A percentile compares a stretch with the other conserved stretches of the same genome.
These are phyloP conservation scores for Elaeis guineensis DNA, from an alignment of 176 grass and related monocot genomes.

Conservation along the genomic window DNA sequence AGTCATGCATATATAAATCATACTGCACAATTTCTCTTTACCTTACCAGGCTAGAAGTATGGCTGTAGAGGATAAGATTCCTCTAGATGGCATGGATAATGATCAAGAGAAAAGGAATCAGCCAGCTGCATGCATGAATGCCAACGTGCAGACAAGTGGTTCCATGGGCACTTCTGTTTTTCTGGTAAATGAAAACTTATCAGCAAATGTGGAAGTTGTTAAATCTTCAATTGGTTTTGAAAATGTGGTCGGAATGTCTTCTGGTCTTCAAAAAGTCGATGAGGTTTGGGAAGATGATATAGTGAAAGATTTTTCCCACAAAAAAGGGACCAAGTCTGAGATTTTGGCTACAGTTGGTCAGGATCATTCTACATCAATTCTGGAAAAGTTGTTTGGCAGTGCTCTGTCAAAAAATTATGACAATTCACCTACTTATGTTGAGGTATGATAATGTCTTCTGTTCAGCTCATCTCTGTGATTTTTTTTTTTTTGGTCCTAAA, in stretches of 20 bases:
- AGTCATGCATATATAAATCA: no score
- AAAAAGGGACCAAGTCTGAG: slow-evolving; percentile 37
- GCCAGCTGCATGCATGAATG: slow-evolving; percentile 13
- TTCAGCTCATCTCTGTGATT: no score
- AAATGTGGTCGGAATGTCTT: slow-evolving; percentile 10
- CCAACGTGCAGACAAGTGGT: slow-evolving; percentile 24
- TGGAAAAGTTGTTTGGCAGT: slow-evolving; percentile 85
- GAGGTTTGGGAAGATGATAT: slow-evolving; percentile 40
- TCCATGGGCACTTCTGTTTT: slow-evolving; percentile 28
- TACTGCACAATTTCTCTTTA: slow-evolving; percentile 1
- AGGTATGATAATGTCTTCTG: slow-evolving; percentile 12
- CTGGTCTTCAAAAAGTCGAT: slow-evolving; percentile 35
- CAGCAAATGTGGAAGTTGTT: slow-evolving; percentile 10
- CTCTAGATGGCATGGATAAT: slow-evolving; percentile 7
- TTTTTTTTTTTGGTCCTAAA: no score
- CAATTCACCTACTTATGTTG: slow-evolving; percentile 36
- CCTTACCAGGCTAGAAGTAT: slow-evolving; percentile 25
- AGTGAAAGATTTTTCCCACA: slow-evolving; percentile 43
- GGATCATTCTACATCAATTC: slow-evolving; percentile 51
- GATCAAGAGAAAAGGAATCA: slow-evolving; percentile 33
- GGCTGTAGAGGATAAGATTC: slow-evolving; percentile 23
- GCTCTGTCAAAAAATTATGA: slow-evolving; percentile 44
- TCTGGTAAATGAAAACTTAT: slow-evolving; percentile 14
- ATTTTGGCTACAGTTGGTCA: slow-evolving; percentile 31
- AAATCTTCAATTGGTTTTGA: slow-evolving; percentile 14